Evolutionary conservation across 805 yeast genomes (phyloP), one percentile per base, ranked within the genome.

Genomic region (Saccharomycopsis sp.): DNA sequence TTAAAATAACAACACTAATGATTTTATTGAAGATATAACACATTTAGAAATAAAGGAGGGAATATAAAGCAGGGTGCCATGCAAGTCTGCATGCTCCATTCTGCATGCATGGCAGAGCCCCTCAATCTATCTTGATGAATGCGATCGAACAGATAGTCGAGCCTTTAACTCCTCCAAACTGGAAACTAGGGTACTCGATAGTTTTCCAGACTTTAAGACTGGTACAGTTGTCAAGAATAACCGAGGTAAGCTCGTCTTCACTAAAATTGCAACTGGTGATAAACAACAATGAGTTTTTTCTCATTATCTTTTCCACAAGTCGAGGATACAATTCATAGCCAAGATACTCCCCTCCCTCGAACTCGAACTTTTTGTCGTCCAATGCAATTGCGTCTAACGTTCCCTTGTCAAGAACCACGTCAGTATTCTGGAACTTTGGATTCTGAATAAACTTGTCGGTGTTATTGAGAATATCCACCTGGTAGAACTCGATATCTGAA

Each of bases 181-280:
- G 82, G 68, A 90, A 90, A 3, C 81, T 78, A 7, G 97, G 97
- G 70, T 94, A 93, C 12, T 81, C 71, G 53, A 93, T 81, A 20
- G 76, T 77, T 63, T 82, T 81, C 87, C 89, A 88, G 2, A 80
- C 80, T 65, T 73, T 70, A 58, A 89, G 73, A 1, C 69, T 68
- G 15, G 75, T 76, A 15, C 73, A 64, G 12, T 70, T 73, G 41
- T 78, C 75, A 2, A 68, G 64, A 1, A 86, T 74, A 42, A 87
- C 76, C 24, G 72, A 72, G 1, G 75, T 75, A 55, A 94, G 77
- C 69, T 94, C 99, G 0, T 75, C 72, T 66, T 88, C 87, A 0
- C 98, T 93, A 70, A 94, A 94, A 70, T 94, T 94, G 71, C 99
- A 94, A 24, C 97, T 88, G 0, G 99, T 94, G 47, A 94, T 85